Evolutionary conservation across 129 eudicot species (phyloP).

Genomic region (carrot (Daucus carota)): DH1_v3.0 NC_030387.2:40880001-40880500

Average conservation of each 20-base stretch:
- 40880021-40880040: too few species aligned
- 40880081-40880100: too few species aligned
- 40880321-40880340: conserved; percentile 62
- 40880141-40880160: too few species aligned
- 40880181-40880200: too few species aligned
- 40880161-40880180: too few species aligned
- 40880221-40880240: neutral
- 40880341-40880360: conserved; percentile 53
- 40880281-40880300: neutral
- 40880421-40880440: neutral
- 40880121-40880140: too few species aligned
- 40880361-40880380: conserved; percentile 55
- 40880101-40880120: too few species aligned
- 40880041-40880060: too few species aligned
- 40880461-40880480: conserved; percentile 46
- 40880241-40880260: neutral
- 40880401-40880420: neutral
- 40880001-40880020: too few species aligned
- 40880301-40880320: conserved; percentile 19
- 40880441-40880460: neutral
- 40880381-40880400: conserved; percentile 49
- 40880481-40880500: conserved; percentile 63
- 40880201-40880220: neutral
- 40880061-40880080: too few species aligned
- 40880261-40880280: neutral